Evolutionary conservation across 1,139 yeast species (phyloP), one percentile per base, ranked within the genome.

Genomic region (Debaryomycetaceae sp.): DNA sequence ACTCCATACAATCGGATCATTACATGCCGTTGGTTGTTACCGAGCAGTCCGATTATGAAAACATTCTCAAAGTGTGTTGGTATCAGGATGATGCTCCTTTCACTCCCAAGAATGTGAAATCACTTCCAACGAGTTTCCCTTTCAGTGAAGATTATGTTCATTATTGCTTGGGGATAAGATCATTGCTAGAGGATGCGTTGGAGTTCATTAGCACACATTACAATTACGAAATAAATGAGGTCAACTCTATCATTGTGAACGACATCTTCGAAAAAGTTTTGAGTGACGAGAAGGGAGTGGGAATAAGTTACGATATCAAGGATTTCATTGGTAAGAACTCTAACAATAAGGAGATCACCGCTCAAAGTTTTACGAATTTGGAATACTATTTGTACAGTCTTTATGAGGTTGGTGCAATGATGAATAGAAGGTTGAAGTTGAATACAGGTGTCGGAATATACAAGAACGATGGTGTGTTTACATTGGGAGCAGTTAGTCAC

Each of bases 111-210:
- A 65, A 66, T 37, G 57, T 67, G 39, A 50, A 56, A 42, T 54
- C 58, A 5, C 62, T 87, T 59, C 96, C 97, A 0, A 75, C 83
- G n/a, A 76, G 82, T 2, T 72, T 91, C 45, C 98, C 99, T 5
- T 93, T 91, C 60, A 88, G 97, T 47, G 87, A 87, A 47, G 83
- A 89, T 52, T 91, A 89, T 57, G 91, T 95, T 14, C 85, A 87
- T 65, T 83, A 89, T 36, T 91, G 97, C 63, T 79, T 87, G 27
- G 84, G 87, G 39, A 66, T 88, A 22, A 76, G 89, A 43, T 78
- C 81, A 11, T 80, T 86, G 42, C 76, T 90, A 34, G 76, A 79
- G 36, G 81, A 81, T 49, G 75, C 87, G 38, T 72, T 81, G 33
- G 66, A 71, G 33, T 93, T 90, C 56, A 68, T 87, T 42, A 80